A percentile compares a stretch with the other conserved stretches of the same genome.
Evolutionary conservation across 2,329 filamentous ascomycete genomes (phyloP).

Genomic region (Stylonectria norvegica): DNA sequence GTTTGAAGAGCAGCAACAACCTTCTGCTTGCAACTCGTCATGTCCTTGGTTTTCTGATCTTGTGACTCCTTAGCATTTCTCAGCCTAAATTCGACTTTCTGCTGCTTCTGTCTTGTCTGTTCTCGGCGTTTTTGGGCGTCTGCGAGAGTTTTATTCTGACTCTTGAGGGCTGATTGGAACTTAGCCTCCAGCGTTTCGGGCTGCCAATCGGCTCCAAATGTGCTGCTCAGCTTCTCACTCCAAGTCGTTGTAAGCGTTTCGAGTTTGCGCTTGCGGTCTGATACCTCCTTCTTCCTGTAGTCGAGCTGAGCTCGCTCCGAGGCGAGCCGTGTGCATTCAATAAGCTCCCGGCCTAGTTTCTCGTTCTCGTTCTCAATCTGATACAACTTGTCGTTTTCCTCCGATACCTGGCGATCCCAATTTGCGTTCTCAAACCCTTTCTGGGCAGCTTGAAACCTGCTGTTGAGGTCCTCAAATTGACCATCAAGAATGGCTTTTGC

Average conservation of each 20-base stretch:
- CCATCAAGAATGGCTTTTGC: slow-evolving; percentile 73
- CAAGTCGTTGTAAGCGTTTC: slow-evolving; percentile 76
- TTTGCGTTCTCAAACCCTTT: slow-evolving; percentile 60
- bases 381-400: slow-evolving; percentile 62
- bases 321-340: slow-evolving; percentile 76
- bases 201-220: slow-evolving; percentile 66
- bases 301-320: slow-evolving; percentile 82
- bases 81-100: slow-evolving; percentile 72
- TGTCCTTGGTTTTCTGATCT: slow-evolving; percentile 61
- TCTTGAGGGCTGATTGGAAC: slow-evolving; percentile 62
- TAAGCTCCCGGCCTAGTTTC: slow-evolving; percentile 72
- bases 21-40: slow-evolving; percentile 56
- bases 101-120: slow-evolving; percentile 65
- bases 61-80: slow-evolving; percentile 62
- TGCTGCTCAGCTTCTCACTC: slow-evolving; percentile 61
- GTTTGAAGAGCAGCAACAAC: slow-evolving; percentile 48
- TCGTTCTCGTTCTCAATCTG: slow-evolving; percentile 69
- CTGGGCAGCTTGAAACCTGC: slow-evolving; percentile 58
- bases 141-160: slow-evolving; percentile 54
- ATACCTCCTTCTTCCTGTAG: slow-evolving; percentile 74
- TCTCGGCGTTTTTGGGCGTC: slow-evolving; percentile 71
- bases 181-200: slow-evolving; percentile 65
- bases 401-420: slow-evolving; percentile 68
- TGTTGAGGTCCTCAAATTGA: slow-evolving; percentile 66
- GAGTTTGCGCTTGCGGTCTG: slow-evolving; percentile 69